Base-by-base conservation (phyloP, 177 flowering plant species). In the Vitis hybrid region DNA sequence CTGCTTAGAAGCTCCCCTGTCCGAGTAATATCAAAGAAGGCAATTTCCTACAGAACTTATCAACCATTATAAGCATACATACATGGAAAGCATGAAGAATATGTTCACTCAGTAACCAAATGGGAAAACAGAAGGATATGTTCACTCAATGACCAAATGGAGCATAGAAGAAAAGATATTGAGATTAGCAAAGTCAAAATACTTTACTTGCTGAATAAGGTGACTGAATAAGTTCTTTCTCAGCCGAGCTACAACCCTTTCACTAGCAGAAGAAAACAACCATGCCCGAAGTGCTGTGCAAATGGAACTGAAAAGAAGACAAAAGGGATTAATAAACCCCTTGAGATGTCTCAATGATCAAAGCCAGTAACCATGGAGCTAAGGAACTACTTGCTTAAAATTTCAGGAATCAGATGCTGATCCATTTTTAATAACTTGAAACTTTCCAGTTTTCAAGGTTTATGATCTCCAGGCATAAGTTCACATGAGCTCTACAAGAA, bases 1-100 rank as follows among this genome's bases (percentile, higher is more conserved):
- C 99, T 87, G 76, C 97, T 96, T 34, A 96, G 78, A 71, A 96
- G 97, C 82, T 96, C 98, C 66, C 99, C 97, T 3, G 97, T 93
- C 68, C 94, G 82, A 63, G 98, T 96, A 68, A 96, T 88, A 84
- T 93, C 99, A 74, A 75, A 15, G 10, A 48, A 55, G 49, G 65
- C 65, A 51, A 69, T 88, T 78, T 91, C 97, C 97, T 92, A 79
- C 60, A 51, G 64, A 26, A 51, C 4, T 62, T 54, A 68, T 11
- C 50, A 56, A 61, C 64, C 62, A 23, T 21, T 21, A 23, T 60
- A 60, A 26, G 34, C 10, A 21, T 11, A 26, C 10, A 1, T 18
- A 9, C 23, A 18, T 18, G 26, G 26, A 6, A 57, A 57, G 17
- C 58, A 51, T 13, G 15, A 12, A 17, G 51, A 23, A 30, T 13